Evolutionary conservation across 2,329 filamentous ascomycete genomes (phyloP), one percentile per base, ranked within the genome.

Genomic region (Alternaria ventricosa): DNA sequence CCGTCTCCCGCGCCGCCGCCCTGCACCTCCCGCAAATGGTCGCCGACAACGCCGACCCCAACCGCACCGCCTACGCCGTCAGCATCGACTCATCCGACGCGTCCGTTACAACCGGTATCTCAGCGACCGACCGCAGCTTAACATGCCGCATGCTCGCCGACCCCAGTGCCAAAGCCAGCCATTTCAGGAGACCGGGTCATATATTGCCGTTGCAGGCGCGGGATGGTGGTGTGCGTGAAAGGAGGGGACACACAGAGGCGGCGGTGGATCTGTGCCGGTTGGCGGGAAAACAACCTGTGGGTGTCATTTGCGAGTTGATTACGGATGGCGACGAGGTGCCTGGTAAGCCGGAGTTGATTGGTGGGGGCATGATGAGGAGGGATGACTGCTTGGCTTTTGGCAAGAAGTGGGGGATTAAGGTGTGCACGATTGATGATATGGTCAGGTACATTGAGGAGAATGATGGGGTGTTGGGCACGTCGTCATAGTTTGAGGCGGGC

Each of bases 381-480:
- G 93, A 97, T 83, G 92, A 88, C 41, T 97, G 94, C 82, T 84
- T 99, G 76, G 87, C 85, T 55, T 99, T 99, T 86, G 96, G 94
- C 27, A 89, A 89, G 81, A 89, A 87, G 81, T 98, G 92, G 89
- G 94, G 94, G 5, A 84, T 99, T 71, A 96, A 92, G 84, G 93
- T 97, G 63, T 97, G 94, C 82, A 98, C 96, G 28, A 98, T 99
- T 82, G 94, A 95, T 78, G 94, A 95, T 81, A 81, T 99, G 82
- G 90, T 95, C 27, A 85, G 84, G 61, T 92, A 96, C 79, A 83
- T 97, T 62, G 91, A 96, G 80, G 90, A 89, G 84, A 89, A 85
- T 43, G 90, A 94, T 82, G 90, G 89, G 10, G 61, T 53, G 1
- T 23, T 60, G 22, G 57, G 51, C 7, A 33, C 15, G 27, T 12